phyloP scores from a whole-genome alignment of 108 stramenopile species.

The Cylindrotheca closterium region DNA sequence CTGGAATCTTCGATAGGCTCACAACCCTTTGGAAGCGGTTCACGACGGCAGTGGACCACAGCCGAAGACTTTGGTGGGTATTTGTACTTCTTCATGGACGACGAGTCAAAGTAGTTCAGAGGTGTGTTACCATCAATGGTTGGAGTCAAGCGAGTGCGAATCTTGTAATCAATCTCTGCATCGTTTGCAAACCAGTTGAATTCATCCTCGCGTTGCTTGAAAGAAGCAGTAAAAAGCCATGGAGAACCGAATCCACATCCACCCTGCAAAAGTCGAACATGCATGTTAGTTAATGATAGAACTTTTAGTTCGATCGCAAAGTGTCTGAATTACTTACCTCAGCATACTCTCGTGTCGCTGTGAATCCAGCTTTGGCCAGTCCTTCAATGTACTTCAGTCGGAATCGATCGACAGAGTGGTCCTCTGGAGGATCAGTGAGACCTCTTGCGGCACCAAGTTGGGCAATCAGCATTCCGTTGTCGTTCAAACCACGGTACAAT shows the following conservation, averaged over 20 bases:
- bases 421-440: conserved; percentile 39
- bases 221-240: conserved; percentile 56
- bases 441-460: conserved; percentile 58
- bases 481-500: conserved; percentile 42
- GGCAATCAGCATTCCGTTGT: conserved; percentile 55
- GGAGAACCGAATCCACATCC: conserved; percentile 45
- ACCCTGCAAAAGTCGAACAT: conserved; percentile 2
- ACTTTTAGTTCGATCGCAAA: not conserved
- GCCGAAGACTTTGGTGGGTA: conserved; percentile 47
- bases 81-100: conserved; percentile 64
- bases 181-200: conserved; percentile 56
- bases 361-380: conserved; percentile 53
- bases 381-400: conserved; percentile 35
- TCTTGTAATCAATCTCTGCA: conserved; percentile 57
- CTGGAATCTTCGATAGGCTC: not conserved
- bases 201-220: conserved; percentile 41
- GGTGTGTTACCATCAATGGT: conserved; percentile 46
- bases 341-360: conserved; percentile 46
- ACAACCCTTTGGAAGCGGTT: conserved; percentile 21
- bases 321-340: conserved; percentile 19
- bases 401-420: conserved; percentile 33
- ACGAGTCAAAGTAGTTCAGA: conserved; percentile 69
- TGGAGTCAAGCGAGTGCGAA: conserved; percentile 40
- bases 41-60: conserved; percentile 33
- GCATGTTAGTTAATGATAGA: too few species aligned